Base-by-base conservation (phyloP, 331 rosid genomes). In the Cydonia oblonga region DNA sequence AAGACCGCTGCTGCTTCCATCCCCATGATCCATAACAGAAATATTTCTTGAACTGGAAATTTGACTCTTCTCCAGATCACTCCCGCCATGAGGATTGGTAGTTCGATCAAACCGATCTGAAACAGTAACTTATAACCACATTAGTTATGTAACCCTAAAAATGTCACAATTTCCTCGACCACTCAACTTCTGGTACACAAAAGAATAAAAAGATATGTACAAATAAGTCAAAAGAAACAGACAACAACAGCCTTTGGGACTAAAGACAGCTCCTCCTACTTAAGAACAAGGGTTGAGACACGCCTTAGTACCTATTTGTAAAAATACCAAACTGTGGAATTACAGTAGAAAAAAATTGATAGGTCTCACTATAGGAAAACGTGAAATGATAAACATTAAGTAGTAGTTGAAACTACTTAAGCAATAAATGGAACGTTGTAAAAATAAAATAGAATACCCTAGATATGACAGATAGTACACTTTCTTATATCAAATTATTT, bases 11-110 rank as follows among this genome's bases (percentile, higher is more conserved):
- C 81, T 70, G 60, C 80, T 82, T 71, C 80, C 81, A 80, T 88
- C 93, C 69, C 86, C 85, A 38, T 72, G 87, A 83, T 88, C 90
- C 38, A 76, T 69, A 62, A 72, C 68, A 54, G 81, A 83, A 65
- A 73, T 51, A 79, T 52, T 88, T 83, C 85, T 90, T 68, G 89
- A 75, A 75, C 78, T 70, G 52, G 78, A 70, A 79, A 64, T 65
- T 80, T 81, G 96, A 74, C 84, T 87, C 88, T 80, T 90, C 61
- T 90, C 92, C 69, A 80, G 18, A 81, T 88, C 96, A 83, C 60
- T 86, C 70, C 89, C 96, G 5, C 89, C 93, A 7, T 66, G 53
- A 68, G 67, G 80, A 82, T 81, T 82, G 79, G 79, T 82, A 68
- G 83, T 30, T 75, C 84, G 87, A 81, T 88, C 88, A 77, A 81